Percentiles rank a stretch among this genome's conserved stretches.
phyloP scores from a whole-genome alignment of 257 asterid genomes.

The Solanum medicagineum region DNA sequence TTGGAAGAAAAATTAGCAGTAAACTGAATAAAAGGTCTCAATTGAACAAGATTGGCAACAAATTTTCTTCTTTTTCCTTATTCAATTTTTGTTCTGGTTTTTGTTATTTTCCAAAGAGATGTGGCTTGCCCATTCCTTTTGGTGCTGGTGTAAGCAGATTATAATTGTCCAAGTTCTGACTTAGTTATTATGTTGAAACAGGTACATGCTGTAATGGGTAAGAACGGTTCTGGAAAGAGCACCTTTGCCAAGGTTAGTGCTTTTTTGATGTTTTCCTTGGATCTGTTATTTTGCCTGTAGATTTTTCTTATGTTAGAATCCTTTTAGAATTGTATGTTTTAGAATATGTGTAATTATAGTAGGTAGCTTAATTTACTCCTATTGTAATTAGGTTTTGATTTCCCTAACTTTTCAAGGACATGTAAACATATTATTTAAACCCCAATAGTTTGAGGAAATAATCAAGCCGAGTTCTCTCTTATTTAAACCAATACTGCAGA shows the following conservation, averaged over 20 bases:
- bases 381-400: not conserved
- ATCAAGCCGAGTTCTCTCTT: not conserved
- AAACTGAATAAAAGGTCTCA: not conserved
- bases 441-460: not conserved
- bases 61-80: not conserved
- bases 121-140: not conserved
- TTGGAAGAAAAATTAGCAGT: not conserved
- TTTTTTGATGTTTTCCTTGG: not conserved
- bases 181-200: constrained; percentile 10
- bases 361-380: not conserved
- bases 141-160: not conserved
- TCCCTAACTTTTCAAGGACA: not conserved
- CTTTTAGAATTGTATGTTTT: not conserved
- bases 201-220: constrained; percentile 97
- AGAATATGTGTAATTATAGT: not conserved
- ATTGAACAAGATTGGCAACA: not conserved
- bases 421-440: not conserved
- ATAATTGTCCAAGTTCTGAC: constrained; percentile 6
- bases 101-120: not conserved
- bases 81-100: not conserved
- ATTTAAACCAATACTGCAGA: not conserved
- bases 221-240: constrained; percentile 99
- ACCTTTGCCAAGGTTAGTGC: constrained; percentile 92
- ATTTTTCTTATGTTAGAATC: not conserved
- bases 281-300: not conserved